Conservation (phyloP, 148 eudicot species). For the Rhododendron molle region DNA sequence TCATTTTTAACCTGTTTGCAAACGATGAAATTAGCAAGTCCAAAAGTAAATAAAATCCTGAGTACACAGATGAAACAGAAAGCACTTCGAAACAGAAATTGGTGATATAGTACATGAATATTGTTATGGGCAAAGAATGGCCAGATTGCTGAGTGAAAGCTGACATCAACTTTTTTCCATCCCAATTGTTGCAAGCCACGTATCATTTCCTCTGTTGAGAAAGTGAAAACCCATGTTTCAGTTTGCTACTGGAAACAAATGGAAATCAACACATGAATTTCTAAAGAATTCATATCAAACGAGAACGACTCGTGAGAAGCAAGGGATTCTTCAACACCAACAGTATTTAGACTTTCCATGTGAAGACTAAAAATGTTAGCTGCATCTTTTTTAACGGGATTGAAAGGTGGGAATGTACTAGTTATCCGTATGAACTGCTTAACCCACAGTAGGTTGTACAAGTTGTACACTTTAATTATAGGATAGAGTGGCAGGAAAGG, state of each 20-base stretch:
- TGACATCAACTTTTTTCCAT: constrained; percentile 96
- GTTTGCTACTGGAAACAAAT: neutral
- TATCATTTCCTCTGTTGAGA: constrained; percentile 89
- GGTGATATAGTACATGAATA: constrained; percentile 55
- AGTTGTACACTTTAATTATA: neutral
- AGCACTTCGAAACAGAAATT: neutral
- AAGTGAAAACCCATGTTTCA: neutral
- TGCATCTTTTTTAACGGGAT: neutral
- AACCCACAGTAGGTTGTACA: neutral
- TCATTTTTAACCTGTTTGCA: constrained; percentile 79
- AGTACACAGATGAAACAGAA: neutral
- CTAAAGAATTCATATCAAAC: neutral
- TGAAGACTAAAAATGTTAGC: neutral
- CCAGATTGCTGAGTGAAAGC: constrained; percentile 94
- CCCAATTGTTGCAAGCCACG: constrained; percentile 77
- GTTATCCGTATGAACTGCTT: neutral
- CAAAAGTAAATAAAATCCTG: neutral
- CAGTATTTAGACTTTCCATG: neutral
- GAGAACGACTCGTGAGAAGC: neutral
- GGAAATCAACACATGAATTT: neutral
- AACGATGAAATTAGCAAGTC: neutral
- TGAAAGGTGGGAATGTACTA: neutral
- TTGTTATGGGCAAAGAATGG: constrained; percentile 97
- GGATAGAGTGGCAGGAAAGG: neutral
- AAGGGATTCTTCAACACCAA: neutral